phyloP scores from a whole-genome alignment of 2,329 filamentous ascomycete species.

The Scortechinia acanthostroma region DNA sequence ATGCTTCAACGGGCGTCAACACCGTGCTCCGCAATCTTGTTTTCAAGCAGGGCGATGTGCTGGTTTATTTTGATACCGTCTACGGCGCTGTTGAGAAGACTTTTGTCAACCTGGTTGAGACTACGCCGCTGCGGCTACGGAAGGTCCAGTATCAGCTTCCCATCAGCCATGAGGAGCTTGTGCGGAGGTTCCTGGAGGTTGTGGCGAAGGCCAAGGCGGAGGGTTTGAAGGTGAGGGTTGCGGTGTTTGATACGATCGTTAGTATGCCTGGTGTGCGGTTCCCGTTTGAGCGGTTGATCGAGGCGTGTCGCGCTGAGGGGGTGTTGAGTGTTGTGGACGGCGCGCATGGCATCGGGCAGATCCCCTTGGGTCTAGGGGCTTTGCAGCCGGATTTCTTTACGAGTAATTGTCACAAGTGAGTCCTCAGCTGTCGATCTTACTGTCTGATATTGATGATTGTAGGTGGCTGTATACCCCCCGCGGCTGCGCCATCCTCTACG shows the following conservation, averaged over 20 bases:
- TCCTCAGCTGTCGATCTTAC: conserved; percentile 1
- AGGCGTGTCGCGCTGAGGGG: conserved; percentile 45
- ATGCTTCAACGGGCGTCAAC: conserved; percentile 65
- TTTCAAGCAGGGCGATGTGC: conserved; percentile 52
- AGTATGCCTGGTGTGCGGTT: conserved; percentile 63
- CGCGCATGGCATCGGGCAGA: conserved; percentile 65
- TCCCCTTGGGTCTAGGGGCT: conserved; percentile 50
- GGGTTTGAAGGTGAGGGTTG: conserved; percentile 50
- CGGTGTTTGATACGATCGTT: conserved; percentile 66
- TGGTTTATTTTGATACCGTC: conserved; percentile 61
- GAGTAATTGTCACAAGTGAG: conserved; percentile 61
- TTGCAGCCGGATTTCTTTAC: conserved; percentile 68
- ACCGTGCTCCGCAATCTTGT: conserved; percentile 59
- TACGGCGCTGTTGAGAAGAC: conserved; percentile 64
- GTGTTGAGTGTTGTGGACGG: conserved; percentile 64
- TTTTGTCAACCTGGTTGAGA: conserved; percentile 51
- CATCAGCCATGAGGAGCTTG: conserved; percentile 47
- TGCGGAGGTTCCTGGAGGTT: conserved; percentile 39
- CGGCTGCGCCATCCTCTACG: conserved; percentile 63
- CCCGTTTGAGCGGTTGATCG: conserved; percentile 58
- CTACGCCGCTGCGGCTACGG: conserved; percentile 26
- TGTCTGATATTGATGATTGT: conserved; percentile 4
- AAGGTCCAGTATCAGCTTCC: conserved; percentile 52
- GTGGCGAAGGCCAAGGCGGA: conserved; percentile 35
- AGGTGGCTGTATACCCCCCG: conserved; percentile 67